Percentiles rank a stretch among this genome's conserved stretches.
These are phyloP conservation scores for Ramaria rubella DNA, from an alignment of 768 basidiomycete species.

Conservation along the genomic window DNA sequence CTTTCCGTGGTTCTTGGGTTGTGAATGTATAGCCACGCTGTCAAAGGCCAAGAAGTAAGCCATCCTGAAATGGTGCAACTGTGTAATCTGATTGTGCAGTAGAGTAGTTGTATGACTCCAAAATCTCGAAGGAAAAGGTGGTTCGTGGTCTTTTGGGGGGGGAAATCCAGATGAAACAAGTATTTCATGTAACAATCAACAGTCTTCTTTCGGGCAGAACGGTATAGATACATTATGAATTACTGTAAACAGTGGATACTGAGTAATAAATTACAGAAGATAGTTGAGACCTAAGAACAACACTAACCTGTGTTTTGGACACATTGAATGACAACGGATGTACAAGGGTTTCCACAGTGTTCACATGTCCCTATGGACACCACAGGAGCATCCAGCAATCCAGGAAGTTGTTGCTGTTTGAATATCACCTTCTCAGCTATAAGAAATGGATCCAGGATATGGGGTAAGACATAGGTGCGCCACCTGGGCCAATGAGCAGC, in stretches of 20 bases:
- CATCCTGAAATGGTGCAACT: not conserved
- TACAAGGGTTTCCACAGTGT: not conserved
- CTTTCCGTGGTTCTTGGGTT: no score
- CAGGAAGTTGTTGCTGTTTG: not conserved
- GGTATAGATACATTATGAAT: not conserved
- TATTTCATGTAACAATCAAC: no score
- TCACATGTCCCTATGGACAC: not conserved
- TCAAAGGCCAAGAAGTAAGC: no score
- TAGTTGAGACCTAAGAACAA: not conserved
- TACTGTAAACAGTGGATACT: not conserved
- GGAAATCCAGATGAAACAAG: not conserved
- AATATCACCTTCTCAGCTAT: not conserved
- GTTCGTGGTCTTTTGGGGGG: not conserved
- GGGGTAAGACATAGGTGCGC: no score
- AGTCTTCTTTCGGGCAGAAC: not conserved
- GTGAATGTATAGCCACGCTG: no score
- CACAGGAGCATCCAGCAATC: not conserved
- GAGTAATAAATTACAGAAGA: not conserved
- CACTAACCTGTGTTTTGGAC: not conserved
- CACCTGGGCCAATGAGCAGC: no score
- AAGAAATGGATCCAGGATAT: no score
- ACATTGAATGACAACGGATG: not conserved
- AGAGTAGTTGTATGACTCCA: not conserved
- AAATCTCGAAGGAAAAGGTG: not conserved
- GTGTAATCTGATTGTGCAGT: no score